These are phyloP conservation scores for Leptographium galeiforme DNA, from an alignment of 2,329 filamentous ascomycete genomes.

Conservation along the genomic window DNA sequence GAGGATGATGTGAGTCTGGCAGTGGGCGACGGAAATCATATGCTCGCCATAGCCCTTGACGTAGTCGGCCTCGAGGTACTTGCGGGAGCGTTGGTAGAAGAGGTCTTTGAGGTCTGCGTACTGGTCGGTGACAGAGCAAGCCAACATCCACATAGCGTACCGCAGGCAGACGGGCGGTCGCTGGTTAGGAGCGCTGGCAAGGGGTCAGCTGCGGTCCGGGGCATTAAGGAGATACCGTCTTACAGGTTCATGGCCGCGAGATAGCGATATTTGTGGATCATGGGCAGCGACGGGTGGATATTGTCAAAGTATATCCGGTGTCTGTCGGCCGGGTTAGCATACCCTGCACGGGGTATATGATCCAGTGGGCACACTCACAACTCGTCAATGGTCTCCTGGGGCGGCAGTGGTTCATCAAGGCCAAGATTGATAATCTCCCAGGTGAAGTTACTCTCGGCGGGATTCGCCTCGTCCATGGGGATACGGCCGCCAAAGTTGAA, in stretches of 20 bases:
- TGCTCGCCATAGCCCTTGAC: constrained; percentile 85
- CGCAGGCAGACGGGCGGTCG: constrained; percentile 77
- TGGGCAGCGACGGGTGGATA: constrained; percentile 69
- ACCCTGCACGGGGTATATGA: not conserved
- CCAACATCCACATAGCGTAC: constrained; percentile 92
- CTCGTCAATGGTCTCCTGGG: constrained; percentile 60
- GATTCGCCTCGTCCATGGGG: constrained; percentile 33
- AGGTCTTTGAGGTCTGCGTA: constrained; percentile 68
- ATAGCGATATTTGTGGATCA: constrained; percentile 83
- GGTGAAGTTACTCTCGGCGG: constrained; percentile 45
- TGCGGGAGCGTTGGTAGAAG: constrained; percentile 80
- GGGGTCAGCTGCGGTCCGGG: not conserved
- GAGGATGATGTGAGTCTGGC: constrained; percentile 71
- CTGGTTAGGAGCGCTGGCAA: constrained; percentile 55
- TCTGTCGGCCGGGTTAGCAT: constrained; percentile 23
- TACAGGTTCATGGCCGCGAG: constrained; percentile 75
- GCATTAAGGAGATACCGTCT: constrained; percentile 5
- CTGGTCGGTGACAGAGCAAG: constrained; percentile 74
- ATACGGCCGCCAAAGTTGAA: constrained; percentile 42
- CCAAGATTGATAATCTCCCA: constrained; percentile 64
- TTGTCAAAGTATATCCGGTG: constrained; percentile 85
- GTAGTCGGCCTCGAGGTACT: constrained; percentile 81
- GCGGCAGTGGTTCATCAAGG: constrained; percentile 44
- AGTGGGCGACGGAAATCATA: constrained; percentile 74
- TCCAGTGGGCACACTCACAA: constrained; percentile 38